Evolutionary conservation across 371 early-diverging fungal genomes (phyloP).

Genomic region (Chytridiales sp.): DNA sequence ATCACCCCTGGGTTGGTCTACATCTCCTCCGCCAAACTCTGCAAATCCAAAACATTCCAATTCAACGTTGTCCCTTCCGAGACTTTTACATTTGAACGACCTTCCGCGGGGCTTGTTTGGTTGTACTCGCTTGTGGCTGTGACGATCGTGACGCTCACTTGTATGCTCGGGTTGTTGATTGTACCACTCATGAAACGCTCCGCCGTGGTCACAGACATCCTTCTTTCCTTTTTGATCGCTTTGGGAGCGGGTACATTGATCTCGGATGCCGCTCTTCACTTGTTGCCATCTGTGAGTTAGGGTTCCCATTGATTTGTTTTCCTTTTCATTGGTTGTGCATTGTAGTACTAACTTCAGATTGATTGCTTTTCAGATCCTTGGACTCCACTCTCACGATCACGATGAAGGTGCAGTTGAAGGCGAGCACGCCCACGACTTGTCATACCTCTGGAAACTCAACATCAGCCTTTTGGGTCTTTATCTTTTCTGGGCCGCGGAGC

Average conservation of each 20-base stretch:
- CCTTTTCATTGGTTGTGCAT: background rate
- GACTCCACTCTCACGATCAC: conserved; percentile 8
- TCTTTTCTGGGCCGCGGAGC: conserved; percentile 8
- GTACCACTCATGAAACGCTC: background rate
- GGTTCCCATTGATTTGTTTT: too few species aligned
- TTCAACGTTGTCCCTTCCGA: background rate
- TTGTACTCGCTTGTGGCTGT: background rate
- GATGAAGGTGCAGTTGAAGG: background rate
- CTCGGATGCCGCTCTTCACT: background rate
- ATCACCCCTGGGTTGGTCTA: background rate
- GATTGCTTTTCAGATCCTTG: background rate
- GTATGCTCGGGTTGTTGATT: conserved; percentile 2
- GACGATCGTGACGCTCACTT: background rate
- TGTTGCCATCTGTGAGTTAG: background rate
- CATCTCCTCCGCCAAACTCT: conserved; percentile 9
- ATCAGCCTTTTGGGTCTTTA: background rate
- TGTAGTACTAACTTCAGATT: background rate
- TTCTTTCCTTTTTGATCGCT: background rate
- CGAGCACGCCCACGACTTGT: background rate
- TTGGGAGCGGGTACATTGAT: conserved; percentile 4
- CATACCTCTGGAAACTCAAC: conserved; percentile 1
- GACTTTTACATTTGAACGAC: background rate
- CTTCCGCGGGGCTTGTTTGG: background rate
- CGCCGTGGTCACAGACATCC: background rate
- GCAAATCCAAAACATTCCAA: conserved; percentile 11